A percentile compares a stretch with the other conserved stretches of the same genome.
Evolutionary conservation across 129 eudicot species (phyloP).

Genomic region (Flaveria linearis): DNA sequence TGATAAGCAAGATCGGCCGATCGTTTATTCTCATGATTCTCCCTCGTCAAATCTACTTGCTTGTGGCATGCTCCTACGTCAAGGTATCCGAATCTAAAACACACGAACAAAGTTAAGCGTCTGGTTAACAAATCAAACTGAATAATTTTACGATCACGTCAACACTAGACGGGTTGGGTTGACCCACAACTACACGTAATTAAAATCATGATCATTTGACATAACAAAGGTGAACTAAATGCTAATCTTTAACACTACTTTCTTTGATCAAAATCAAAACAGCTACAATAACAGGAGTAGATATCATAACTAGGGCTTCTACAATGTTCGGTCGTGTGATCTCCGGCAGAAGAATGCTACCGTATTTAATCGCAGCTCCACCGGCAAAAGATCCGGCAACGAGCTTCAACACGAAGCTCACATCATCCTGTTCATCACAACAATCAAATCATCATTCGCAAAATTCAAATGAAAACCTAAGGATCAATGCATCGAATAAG

Average conservation of each 20-base stretch:
- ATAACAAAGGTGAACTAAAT: background rate
- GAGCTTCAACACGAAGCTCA: constrained; percentile 54
- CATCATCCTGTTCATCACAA: constrained; percentile 43
- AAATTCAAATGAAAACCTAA: background rate
- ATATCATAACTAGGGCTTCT: constrained; percentile 56
- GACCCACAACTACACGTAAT: background rate
- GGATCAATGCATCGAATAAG: background rate
- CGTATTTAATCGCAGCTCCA: constrained; percentile 67
- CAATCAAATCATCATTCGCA: background rate
- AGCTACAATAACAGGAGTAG: constrained; percentile 54
- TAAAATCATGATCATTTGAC: background rate
- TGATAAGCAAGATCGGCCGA: no score
- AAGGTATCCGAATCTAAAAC: no score
- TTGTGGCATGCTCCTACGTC: no score
- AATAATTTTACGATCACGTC: no score
- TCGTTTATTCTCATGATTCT: no score
- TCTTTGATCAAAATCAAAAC: constrained; percentile 45
- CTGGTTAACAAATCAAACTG: background rate
- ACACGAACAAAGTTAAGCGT: no score
- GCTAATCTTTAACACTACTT: constrained; percentile 38
- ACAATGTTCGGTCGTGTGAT: constrained; percentile 67
- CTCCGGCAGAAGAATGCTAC: constrained; percentile 57
- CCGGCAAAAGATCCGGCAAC: constrained; percentile 60
- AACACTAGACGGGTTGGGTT: no score
- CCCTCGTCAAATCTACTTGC: no score